phyloP scores from a whole-genome alignment of 306 rosid genomes.

The Vigna hirtella region DNA sequence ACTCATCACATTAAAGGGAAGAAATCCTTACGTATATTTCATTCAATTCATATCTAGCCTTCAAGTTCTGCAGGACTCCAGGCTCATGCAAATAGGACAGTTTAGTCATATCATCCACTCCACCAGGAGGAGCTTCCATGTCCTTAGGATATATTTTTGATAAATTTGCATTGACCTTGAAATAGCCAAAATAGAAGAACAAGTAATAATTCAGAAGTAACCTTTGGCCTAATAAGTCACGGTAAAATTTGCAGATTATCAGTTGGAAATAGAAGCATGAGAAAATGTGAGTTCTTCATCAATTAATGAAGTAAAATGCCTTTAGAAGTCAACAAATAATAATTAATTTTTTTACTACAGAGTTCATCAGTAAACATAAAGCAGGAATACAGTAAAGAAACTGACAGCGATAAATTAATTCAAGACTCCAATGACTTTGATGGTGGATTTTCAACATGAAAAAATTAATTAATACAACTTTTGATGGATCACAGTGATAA shows the following conservation, averaged over 20 bases:
- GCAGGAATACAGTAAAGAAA: conserved; percentile 14
- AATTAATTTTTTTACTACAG: conserved; percentile 13
- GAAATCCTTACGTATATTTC: conserved; percentile 81
- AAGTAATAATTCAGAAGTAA: conserved; percentile 39
- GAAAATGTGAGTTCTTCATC: conserved; percentile 19
- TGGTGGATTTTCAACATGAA: conserved; percentile 29
- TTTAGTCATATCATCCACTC: conserved; percentile 99
- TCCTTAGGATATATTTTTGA: conserved; percentile 81
- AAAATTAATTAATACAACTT: conserved; percentile 25
- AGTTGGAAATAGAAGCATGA: conserved; percentile 16
- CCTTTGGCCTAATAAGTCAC: conserved; percentile 38
- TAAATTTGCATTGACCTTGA: conserved; percentile 72
- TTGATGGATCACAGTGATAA: conserved; percentile 25
- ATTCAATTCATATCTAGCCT: conserved; percentile 89
- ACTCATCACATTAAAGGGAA: conserved; percentile 38
- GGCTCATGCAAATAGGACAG: conserved; percentile 98
- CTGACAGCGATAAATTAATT: conserved; percentile 4
- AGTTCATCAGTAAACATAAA: conserved; percentile 34
- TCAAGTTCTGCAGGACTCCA: conserved; percentile 92
- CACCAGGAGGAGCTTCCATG: conserved; percentile 91
- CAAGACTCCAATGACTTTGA: conserved; percentile 20
- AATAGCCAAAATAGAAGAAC: conserved; percentile 43
- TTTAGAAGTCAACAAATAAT: conserved; percentile 27
- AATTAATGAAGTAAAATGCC: conserved; percentile 36
- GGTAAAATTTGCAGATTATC: conserved; percentile 35